Evolutionary conservation across 2,329 filamentous ascomycete species (phyloP).

Genomic region (Diaporthe ampelina): DNA sequence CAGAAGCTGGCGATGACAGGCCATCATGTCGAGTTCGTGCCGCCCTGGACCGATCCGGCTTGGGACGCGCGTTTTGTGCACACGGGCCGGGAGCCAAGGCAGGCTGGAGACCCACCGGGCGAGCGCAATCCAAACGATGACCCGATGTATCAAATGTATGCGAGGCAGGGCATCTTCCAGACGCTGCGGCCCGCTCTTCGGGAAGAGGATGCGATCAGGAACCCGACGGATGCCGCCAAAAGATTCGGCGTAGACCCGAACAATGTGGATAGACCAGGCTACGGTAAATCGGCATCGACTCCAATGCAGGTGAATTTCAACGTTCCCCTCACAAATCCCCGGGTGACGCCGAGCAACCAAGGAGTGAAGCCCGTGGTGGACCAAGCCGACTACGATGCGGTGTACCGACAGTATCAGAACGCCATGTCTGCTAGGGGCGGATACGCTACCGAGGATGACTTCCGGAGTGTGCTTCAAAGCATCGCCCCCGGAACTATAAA

Average conservation of each 20-base stretch:
- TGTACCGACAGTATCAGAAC: neutral
- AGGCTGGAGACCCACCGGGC: neutral
- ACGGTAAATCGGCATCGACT: constrained; percentile 30
- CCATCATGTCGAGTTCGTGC: constrained; percentile 38
- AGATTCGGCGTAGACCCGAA: constrained; percentile 30
- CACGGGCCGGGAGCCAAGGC: neutral
- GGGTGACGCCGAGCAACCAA: neutral
- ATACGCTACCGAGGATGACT: constrained; percentile 14
- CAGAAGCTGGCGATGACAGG: neutral
- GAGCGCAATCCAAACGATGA: neutral
- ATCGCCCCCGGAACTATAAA: neutral
- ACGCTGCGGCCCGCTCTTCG: constrained; percentile 33
- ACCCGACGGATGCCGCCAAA: constrained; percentile 34
- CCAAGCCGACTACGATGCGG: constrained; percentile 6
- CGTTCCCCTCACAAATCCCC: constrained; percentile 3
- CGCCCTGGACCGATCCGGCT: constrained; percentile 40
- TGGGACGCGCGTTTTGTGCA: constrained; percentile 28
- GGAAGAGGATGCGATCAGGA: neutral
- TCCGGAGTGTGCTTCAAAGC: neutral
- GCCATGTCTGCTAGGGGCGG: neutral
- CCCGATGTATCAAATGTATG: constrained; percentile 6
- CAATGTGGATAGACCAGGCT: neutral
- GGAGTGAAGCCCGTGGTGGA: neutral
- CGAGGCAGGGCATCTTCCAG: constrained; percentile 22
- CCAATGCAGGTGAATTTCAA: constrained; percentile 18